Base-by-base conservation (phyloP, 352 stramenopile genomes). In the Hyaloperonospora brassicae region DNA sequence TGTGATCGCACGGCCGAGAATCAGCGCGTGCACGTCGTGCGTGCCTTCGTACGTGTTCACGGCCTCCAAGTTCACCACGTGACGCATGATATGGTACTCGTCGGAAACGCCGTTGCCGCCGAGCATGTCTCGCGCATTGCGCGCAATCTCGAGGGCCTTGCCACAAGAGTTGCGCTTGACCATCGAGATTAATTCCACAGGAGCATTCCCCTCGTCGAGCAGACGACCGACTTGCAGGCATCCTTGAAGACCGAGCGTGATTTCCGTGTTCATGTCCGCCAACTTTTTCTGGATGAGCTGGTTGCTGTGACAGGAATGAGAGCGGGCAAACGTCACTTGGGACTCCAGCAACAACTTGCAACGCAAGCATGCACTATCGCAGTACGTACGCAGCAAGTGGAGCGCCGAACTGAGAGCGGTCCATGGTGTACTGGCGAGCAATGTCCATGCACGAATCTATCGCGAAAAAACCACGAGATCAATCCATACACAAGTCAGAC, bases 11-110 rank as follows among this genome's bases (percentile, higher is more conserved):
- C 95, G 79, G 22, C 96, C 96, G 5, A 99, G 78, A 63, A 99
- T 98, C n/a, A 99, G 78, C 36, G 95, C 95, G 70, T 99, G 96
- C 34, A 99, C 82, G 69, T 99, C 96, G 68, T 98, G 95, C 23
- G 96, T 99, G 46, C 96, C 96, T 74, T 99, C 96, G 76, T 99
- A 99, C 17, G 96, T 99, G 78, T 98, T 99, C 31, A 99, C 96
- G 21, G 96, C 94, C 71, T 99, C 96, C 39, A 99, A 75, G 61
- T 99, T 99, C 64, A 98, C 93, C 25, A 96, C 68, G 66, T 99
- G 96, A 43, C 96, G 89, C 60, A 99, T 98, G 52, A 98, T 76
- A 67, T 98, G 95, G 76, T 99, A 99, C 66, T 99, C 96, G 69
- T 99, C 96, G 51, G 89, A 97, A 52, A 99, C 93, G 24, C 96